These are phyloP conservation scores for Suillus luteus DNA, from an alignment of 768 basidiomycete genomes.

Conservation along the genomic window DNA sequence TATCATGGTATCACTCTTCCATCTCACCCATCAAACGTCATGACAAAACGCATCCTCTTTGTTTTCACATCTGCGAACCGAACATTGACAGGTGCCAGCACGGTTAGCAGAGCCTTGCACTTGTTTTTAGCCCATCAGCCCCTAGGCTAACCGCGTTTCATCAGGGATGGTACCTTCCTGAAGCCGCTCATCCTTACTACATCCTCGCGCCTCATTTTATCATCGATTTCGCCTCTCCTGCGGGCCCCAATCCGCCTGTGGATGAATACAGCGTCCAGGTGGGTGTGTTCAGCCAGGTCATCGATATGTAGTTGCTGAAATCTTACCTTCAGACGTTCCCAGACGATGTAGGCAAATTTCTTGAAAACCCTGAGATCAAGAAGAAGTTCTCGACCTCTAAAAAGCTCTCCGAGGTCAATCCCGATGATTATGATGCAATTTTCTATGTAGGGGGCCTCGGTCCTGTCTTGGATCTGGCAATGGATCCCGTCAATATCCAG, in stretches of 20 bases:
- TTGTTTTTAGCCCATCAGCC: slow-evolving; percentile 2
- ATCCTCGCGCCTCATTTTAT: slow-evolving; percentile 48
- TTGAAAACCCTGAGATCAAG: slow-evolving; percentile 57
- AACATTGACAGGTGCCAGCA: slow-evolving; percentile 51
- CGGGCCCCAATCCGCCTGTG: slow-evolving; percentile 70
- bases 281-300: slow-evolving; percentile 11
- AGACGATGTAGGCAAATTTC: slow-evolving; percentile 61
- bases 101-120: slow-evolving; percentile 38
- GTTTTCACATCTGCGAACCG: slow-evolving; percentile 72
- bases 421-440: slow-evolving; percentile 66
- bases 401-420: slow-evolving; percentile 59
- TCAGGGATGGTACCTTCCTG: slow-evolving; percentile 79
- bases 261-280: slow-evolving; percentile 60
- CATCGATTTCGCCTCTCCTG: slow-evolving; percentile 62
- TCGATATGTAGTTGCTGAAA: slow-evolving; percentile 1
- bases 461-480: slow-evolving; percentile 70
- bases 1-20: background rate
- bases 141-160: slow-evolving; percentile 1
- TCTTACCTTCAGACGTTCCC: slow-evolving; percentile 44
- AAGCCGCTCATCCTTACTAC: slow-evolving; percentile 76
- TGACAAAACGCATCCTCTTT: slow-evolving; percentile 50
- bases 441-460: slow-evolving; percentile 84
- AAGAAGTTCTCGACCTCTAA: slow-evolving; percentile 56
- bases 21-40: slow-evolving; percentile 11
- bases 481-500: slow-evolving; percentile 54